Evolutionary conservation across 257 asterid species (phyloP), one percentile per base, ranked within the genome.

Genomic region (Ligustrum vulgare): DNA sequence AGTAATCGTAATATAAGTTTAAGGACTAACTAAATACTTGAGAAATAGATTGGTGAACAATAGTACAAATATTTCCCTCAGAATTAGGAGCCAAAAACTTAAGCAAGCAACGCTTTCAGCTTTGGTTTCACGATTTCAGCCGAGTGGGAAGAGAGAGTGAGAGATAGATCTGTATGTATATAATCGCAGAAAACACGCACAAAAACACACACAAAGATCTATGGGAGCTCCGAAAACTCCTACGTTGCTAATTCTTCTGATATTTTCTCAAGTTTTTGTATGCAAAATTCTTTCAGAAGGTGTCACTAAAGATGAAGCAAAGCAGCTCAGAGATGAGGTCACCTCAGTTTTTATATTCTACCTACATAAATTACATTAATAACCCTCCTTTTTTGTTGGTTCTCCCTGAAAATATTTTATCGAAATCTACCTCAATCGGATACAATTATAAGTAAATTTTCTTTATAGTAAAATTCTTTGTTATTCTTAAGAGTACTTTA

Each of bases 291-390:
- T 80, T 23, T 86, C 96, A 0, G 98, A 92, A 69, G 96, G 94
- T 80, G 98, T 94, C 73, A 87, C 93, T 72, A 81, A 85, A 68
- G 86, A 89, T 51, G 98, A 92, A 82, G 94, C 98, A 63, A 84
- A 72, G 81, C 82, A 85, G 75, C 98, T 92, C 84, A 86, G 98
- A 84, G 96, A 92, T 75, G 99, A 94, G 96, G 99, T 94, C 22
- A 68, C 28, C n/a, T 18, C 64, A 34, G 23, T 18, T 76, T 9
- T 28, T 9, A 22, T 60, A 10, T 23, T 25, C 0, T 28, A n/a
- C 1, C 32, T 10, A 60, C 4, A 60, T 60, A 10, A 60, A 9
- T 23, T 25, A 9, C 33, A 60, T 15, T 2, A 23, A 4, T 60
- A 11, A 8, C 7, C 10, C 45, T 34, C 37, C 5, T 56, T n/a